Evolutionary conservation across 202 grass and related monocot species (phyloP).

Genomic region (Bolboschoenoplectus hybrid): DNA sequence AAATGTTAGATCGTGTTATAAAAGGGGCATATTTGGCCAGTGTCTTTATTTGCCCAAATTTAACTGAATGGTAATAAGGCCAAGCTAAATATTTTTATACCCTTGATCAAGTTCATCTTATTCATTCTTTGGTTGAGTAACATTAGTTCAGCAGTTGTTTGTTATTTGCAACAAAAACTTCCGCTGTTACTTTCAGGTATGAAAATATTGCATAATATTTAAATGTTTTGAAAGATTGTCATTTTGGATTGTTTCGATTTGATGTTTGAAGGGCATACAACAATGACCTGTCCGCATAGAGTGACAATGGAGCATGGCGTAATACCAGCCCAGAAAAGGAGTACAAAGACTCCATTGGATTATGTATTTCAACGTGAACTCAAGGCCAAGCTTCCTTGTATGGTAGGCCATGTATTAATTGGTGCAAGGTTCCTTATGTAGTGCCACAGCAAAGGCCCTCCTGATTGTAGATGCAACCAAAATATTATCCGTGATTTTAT

Average conservation of each 20-base stretch:
- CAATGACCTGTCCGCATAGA: slow-evolving; percentile 83
- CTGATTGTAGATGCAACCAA: too few species aligned
- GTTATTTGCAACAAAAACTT: slow-evolving; percentile 27
- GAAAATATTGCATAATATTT: slow-evolving; percentile 17
- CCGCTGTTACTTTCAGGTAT: not conserved
- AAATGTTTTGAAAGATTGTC: not conserved
- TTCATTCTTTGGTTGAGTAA: not conserved
- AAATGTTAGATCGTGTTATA: not conserved
- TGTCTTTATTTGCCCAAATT: not conserved
- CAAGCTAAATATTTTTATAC: not conserved
- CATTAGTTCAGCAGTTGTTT: not conserved
- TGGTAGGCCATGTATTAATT: slow-evolving; percentile 45
- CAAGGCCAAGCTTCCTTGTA: slow-evolving; percentile 62
- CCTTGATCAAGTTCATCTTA: not conserved
- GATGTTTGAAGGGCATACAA: slow-evolving; percentile 70
- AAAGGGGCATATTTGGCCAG: not conserved
- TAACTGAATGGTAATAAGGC: not conserved
- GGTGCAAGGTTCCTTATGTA: not conserved
- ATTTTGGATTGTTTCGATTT: slow-evolving; percentile 18
- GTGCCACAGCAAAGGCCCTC: not conserved
- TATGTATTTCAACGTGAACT: slow-evolving; percentile 91
- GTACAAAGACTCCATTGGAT: slow-evolving; percentile 64
- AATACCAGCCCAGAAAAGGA: slow-evolving; percentile 67
- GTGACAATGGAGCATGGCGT: slow-evolving; percentile 89
- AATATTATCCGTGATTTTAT: not conserved